phyloP scores from a whole-genome alignment of 495 filamentous ascomycete genomes.

The Penicillium fimorum region DNA sequence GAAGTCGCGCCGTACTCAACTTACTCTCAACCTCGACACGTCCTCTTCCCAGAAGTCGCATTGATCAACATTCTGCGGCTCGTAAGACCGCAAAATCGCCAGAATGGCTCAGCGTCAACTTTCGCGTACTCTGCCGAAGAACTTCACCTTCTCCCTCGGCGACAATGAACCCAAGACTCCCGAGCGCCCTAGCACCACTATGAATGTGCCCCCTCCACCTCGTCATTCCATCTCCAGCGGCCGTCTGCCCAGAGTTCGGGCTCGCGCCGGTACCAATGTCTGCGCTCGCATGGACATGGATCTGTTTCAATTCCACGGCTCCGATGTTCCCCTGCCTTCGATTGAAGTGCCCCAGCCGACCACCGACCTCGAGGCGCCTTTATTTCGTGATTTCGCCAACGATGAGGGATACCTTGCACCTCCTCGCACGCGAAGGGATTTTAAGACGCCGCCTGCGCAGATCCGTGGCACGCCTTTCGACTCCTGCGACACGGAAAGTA shows the following conservation, averaged over 20 bases:
- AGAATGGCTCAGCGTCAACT: slow-evolving; percentile 52
- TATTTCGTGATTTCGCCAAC: slow-evolving; percentile 22
- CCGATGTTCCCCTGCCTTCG: slow-evolving; percentile 56
- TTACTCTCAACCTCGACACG: slow-evolving; percentile 4
- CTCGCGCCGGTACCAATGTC: slow-evolving; percentile 45
- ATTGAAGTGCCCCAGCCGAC: slow-evolving; percentile 52
- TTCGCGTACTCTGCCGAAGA: slow-evolving; percentile 64
- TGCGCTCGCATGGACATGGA: slow-evolving; percentile 39
- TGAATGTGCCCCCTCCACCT: slow-evolving; percentile 47
- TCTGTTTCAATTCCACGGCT: slow-evolving; percentile 30
- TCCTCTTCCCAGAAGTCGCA: slow-evolving; percentile 12
- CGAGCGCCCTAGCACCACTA: slow-evolving; percentile 45
- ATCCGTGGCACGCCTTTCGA: slow-evolving; percentile 42
- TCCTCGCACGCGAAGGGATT: slow-evolving; percentile 49
- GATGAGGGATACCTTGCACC: slow-evolving; percentile 52
- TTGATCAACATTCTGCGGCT: slow-evolving; percentile 19
- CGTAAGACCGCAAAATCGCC: slow-evolving; percentile 14
- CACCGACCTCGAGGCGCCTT: slow-evolving; percentile 22
- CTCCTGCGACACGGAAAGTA: slow-evolving; percentile 21
- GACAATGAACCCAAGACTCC: slow-evolving; percentile 58
- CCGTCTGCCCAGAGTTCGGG: slow-evolving; percentile 45
- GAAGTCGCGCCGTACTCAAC: slow-evolving; percentile 7
- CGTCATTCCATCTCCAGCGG: slow-evolving; percentile 52
- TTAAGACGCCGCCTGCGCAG: slow-evolving; percentile 64
- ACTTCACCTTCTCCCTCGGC: slow-evolving; percentile 61